Base-by-base conservation (phyloP, 768 basidiomycete species). In the Crucibulum laeve region DNA sequence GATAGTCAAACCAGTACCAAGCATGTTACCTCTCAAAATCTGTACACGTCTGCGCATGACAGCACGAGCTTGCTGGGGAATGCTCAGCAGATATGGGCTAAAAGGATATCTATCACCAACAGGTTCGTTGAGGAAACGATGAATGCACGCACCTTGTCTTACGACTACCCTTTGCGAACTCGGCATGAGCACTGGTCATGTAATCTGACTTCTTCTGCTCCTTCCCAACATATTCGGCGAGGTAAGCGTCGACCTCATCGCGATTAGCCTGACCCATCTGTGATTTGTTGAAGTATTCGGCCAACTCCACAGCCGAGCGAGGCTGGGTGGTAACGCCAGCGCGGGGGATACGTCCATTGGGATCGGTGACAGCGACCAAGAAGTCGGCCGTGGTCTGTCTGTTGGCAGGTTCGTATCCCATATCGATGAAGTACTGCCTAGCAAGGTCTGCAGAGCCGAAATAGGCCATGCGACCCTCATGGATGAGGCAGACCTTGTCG, bases 401-500 rank as follows among this genome's bases (percentile, higher is more conserved):
- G 46, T 79, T 75, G 4, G 74, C 74, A n/a, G 80, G 80, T 40
- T 65, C 64, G 50, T 78, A 80, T 15, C 65, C 77, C 68, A 86
- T 73, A 45, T 78, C 73, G 45, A 82, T 68, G 68, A 92, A 88
- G 59, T 90, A 88, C 47, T 78, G 66, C 40, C 77, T 69, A 0
- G 88, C 90, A 46, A 76, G 62, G 36, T 72, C 62, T 1, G 80
- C 78, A 4, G 77, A 77, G 1, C 90, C 90, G 44, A 77, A 91
- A 66, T 84, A 92, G 21, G 78, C 80, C 73, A 84, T 82, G 25
- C 70, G 66, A 3, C 87, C 85, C 45, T 83, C 83, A 61, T 84
- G 77, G 54, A 92, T 74, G 25, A 91, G 77, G 56, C 84, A 81
- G 25, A 91, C 84, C 57, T 90, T 88, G 72, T 90, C 86, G 56